phyloP scores from a whole-genome alignment of 2,329 filamentous ascomycete genomes.

The Zymoseptoria brevis region DNA sequence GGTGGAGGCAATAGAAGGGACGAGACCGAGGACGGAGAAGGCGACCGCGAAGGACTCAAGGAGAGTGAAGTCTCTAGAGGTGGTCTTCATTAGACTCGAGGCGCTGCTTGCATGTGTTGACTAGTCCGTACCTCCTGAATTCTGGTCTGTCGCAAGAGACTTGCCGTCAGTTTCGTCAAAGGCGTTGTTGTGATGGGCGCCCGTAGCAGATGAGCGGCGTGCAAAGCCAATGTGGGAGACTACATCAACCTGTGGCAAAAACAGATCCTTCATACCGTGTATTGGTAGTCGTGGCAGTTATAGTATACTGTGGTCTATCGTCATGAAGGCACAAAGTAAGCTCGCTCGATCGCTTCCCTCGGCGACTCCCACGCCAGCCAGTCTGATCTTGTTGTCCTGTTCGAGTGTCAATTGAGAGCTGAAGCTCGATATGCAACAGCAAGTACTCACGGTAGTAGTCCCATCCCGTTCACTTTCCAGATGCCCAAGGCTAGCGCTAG shows the following conservation, averaged over 20 bases:
- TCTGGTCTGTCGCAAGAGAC: background rate
- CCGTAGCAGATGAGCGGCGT: too few relatives aligned
- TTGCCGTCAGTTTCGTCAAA: background rate
- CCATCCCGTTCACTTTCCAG: constrained; percentile 97
- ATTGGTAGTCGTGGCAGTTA: background rate
- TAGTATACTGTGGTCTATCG: constrained; percentile 1
- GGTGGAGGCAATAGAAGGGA: constrained; percentile 34
- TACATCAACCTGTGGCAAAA: background rate
- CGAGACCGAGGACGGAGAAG: constrained; percentile 31
- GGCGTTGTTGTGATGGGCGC: background rate
- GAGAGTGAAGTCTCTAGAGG: constrained; percentile 25
- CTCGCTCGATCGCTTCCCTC: constrained; percentile 59
- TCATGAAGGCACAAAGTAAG: constrained; percentile 32
- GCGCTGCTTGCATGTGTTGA: background rate
- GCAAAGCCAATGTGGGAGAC: background rate
- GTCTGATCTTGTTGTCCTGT: constrained; percentile 85
- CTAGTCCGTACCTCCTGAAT: background rate
- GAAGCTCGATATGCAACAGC: background rate
- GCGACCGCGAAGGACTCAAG: constrained; percentile 31
- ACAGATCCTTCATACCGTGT: background rate
- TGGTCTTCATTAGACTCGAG: background rate
- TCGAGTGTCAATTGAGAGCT: constrained; percentile 10
- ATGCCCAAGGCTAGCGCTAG: constrained; percentile 75
- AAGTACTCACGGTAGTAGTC: constrained; percentile 69
- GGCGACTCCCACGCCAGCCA: constrained; percentile 94